These are phyloP conservation scores for Drechslerella dactyloides DNA, from an alignment of 2,329 filamentous ascomycete genomes.

Conservation along the genomic window DNA sequence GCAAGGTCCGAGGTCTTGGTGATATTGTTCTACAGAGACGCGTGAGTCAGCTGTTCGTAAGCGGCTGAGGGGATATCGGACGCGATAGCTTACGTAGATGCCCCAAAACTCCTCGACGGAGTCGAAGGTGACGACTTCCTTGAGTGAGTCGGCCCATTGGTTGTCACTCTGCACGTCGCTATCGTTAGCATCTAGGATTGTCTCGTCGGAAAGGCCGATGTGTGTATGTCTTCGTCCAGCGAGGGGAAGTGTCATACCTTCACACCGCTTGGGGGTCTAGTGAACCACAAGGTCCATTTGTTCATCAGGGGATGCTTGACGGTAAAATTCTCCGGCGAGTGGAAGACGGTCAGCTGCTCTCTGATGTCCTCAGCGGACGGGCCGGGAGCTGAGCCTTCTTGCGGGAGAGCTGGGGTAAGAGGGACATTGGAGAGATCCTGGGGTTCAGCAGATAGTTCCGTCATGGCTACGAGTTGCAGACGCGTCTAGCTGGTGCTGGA, in stretches of 20 bases:
- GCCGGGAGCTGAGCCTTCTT: conserved; percentile 30
- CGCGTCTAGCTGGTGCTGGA: conserved; percentile 1
- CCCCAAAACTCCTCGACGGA: conserved; percentile 99
- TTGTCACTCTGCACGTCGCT: conserved; percentile 72
- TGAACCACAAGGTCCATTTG: conserved; percentile 99
- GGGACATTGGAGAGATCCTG: conserved; percentile 49
- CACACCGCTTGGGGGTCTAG: conserved; percentile 85
- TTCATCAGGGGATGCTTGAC: conserved; percentile 98
- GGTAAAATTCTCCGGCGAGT: conserved; percentile 98
- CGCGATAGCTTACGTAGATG: conserved; percentile 96
- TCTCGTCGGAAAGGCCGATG: background rate
- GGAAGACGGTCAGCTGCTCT: conserved; percentile 89
- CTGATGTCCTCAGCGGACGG: conserved; percentile 59
- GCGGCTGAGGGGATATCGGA: conserved; percentile 52
- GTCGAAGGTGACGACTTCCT: conserved; percentile 98
- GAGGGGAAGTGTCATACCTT: conserved; percentile 68
- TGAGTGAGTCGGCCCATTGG: conserved; percentile 97
- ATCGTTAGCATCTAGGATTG: conserved; percentile 13
- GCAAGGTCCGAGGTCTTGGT: conserved; percentile 92
- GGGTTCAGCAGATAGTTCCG: conserved; percentile 37
- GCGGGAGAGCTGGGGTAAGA: conserved; percentile 46
- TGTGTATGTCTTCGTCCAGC: background rate
- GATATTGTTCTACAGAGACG: conserved; percentile 83
- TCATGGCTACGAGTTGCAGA: conserved; percentile 19
- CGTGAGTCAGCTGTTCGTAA: conserved; percentile 34